A percentile compares a stretch with the other conserved stretches of the same genome.
Evolutionary conservation across 2,329 filamentous ascomycete species (phyloP).

Genomic region (Verticillium klebahnii): DNA sequence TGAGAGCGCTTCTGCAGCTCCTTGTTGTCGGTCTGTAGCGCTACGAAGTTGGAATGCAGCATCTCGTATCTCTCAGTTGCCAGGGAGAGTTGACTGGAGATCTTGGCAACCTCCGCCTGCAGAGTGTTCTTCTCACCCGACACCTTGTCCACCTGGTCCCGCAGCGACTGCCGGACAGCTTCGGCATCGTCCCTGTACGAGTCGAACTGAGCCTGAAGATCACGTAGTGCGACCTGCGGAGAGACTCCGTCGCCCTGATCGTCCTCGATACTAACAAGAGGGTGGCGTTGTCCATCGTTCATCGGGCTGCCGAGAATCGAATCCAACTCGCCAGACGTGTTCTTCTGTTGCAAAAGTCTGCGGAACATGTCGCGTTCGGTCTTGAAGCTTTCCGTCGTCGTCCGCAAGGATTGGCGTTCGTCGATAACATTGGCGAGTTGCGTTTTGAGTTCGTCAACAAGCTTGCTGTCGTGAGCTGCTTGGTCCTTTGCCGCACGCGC

Average conservation of each 20-base stretch:
- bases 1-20: conserved; percentile 83
- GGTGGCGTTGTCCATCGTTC: conserved; percentile 48
- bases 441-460: conserved; percentile 68
- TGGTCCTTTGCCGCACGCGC: conserved; percentile 63
- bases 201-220: conserved; percentile 87
- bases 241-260: conserved; percentile 49
- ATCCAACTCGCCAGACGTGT: conserved; percentile 55
- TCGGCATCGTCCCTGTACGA: conserved; percentile 81
- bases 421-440: conserved; percentile 75
- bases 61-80: conserved; percentile 84
- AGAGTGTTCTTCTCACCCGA: conserved; percentile 77
- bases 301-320: conserved; percentile 70
- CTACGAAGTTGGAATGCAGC: conserved; percentile 80
- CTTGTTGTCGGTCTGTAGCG: conserved; percentile 77
- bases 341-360: conserved; percentile 77
- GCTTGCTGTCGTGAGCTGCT: conserved; percentile 60
- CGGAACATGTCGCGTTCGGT: conserved; percentile 97
- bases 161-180: conserved; percentile 75
- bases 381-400: conserved; percentile 87
- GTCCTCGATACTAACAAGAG: conserved; percentile 55
- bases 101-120: conserved; percentile 75
- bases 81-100: conserved; percentile 75
- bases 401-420: conserved; percentile 75
- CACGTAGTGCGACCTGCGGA: conserved; percentile 67
- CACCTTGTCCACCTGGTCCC: conserved; percentile 77